These are phyloP conservation scores for Monosporascus sp. DNA, from an alignment of 2,329 filamentous ascomycete genomes.

Conservation along the genomic window DNA sequence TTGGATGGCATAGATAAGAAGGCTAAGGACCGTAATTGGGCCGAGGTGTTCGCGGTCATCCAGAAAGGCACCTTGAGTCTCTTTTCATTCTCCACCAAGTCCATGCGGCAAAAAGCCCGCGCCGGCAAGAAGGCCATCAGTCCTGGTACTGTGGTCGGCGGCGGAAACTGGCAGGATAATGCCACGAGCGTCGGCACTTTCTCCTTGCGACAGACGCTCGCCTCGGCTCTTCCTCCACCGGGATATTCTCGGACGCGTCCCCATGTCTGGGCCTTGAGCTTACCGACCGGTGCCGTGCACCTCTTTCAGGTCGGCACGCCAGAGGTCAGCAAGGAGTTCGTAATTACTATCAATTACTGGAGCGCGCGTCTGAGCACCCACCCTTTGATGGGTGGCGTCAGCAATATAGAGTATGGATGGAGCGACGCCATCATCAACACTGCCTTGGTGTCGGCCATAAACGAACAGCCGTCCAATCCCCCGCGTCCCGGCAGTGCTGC, in stretches of 20 bases:
- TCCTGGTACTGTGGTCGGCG: conserved; percentile 68
- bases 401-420: conserved; percentile 98
- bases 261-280: conserved; percentile 88
- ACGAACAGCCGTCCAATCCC: conserved; percentile 35
- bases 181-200: conserved; percentile 86
- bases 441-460: conserved; percentile 47
- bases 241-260: conserved; percentile 88
- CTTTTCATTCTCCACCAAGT: conserved; percentile 90
- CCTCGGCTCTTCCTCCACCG: conserved; percentile 80
- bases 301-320: conserved; percentile 97
- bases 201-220: conserved; percentile 83
- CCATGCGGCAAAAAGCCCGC: conserved; percentile 59
- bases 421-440: conserved; percentile 73
- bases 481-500: conserved; percentile 49
- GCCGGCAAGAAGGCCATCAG: conserved; percentile 39
- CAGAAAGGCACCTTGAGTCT: conserved; percentile 91
- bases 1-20: conserved; percentile 86
- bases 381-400: conserved; percentile 85
- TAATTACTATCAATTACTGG: conserved; percentile 95
- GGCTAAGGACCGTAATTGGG: conserved; percentile 91
- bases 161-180: conserved; percentile 97
- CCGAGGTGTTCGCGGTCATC: conserved; percentile 90
- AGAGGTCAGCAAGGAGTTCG: conserved; percentile 92
- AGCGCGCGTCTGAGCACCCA: conserved; percentile 91
- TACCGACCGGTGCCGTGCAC: conserved; percentile 90